Evolutionary conservation across 176 grass and related monocot species (phyloP).

Genomic region (Pontederia crassipes): DNA sequence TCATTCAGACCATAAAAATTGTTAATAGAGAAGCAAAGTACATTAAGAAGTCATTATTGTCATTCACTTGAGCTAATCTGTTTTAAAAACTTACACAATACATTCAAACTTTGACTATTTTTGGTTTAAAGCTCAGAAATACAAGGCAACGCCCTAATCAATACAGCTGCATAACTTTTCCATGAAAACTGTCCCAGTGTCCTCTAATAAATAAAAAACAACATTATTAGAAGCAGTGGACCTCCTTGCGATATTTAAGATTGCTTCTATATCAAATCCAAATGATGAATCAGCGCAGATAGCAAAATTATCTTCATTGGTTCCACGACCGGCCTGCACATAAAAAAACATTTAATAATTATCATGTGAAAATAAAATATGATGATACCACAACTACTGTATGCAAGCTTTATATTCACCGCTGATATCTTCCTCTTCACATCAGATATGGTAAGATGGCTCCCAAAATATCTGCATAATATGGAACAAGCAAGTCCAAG

Average conservation of each 20-base stretch:
- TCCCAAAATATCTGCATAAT: conserved; percentile 95
- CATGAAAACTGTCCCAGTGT: neutral
- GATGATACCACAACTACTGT: neutral
- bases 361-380: neutral
- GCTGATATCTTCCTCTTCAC: conserved; percentile 92
- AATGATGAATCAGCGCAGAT: conserved; percentile 76
- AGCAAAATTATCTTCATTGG: conserved; percentile 86
- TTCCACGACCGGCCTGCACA: conserved; percentile 80
- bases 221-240: conserved; percentile 1
- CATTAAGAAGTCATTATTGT: too few relatives aligned
- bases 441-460: conserved; percentile 94
- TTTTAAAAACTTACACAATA: too few relatives aligned
- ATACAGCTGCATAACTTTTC: too few relatives aligned
- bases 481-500: conserved; percentile 97
- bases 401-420: conserved; percentile 31
- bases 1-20: too few relatives aligned
- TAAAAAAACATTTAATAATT: neutral
- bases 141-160: too few relatives aligned
- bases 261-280: conserved; percentile 84
- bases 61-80: too few relatives aligned
- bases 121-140: too few relatives aligned
- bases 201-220: too few relatives aligned
- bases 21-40: too few relatives aligned
- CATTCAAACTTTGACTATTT: too few relatives aligned
- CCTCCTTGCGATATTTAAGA: conserved; percentile 83